Percentiles rank a stretch among this genome's conserved stretches.
phyloP scores from a whole-genome alignment of 495 filamentous ascomycete genomes.

The Trichoderma gamsii region DNA sequence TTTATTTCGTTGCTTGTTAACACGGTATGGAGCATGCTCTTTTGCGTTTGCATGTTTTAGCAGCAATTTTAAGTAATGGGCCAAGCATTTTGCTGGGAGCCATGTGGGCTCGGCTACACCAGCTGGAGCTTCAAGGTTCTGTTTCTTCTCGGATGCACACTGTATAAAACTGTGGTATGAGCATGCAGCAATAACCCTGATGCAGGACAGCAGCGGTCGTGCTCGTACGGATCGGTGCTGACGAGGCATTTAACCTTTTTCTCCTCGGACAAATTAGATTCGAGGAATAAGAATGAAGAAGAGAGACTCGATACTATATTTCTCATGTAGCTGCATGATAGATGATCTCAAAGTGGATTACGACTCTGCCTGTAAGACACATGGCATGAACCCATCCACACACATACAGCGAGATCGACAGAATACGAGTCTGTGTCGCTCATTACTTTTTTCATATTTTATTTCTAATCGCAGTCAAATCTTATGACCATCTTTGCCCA shows the following conservation, averaged over 20 bases:
- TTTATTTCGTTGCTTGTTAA: background rate
- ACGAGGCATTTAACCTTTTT: background rate
- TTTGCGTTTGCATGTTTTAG: background rate
- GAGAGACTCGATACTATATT: background rate
- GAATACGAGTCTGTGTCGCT: constrained; percentile 2
- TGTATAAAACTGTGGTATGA: background rate
- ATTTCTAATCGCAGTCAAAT: background rate
- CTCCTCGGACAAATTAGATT: background rate
- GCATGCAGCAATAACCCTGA: background rate
- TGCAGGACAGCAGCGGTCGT: background rate
- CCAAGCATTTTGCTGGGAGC: background rate
- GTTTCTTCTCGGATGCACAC: background rate
- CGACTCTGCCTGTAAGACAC: background rate
- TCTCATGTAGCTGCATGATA: background rate
- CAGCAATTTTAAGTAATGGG: background rate
- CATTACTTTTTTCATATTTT: background rate
- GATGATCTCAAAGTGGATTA: background rate
- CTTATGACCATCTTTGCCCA: background rate
- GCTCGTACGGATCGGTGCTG: background rate
- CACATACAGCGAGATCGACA: background rate
- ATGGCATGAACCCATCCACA: background rate
- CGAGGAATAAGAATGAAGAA: background rate
- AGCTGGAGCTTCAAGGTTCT: background rate
- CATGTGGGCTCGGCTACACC: background rate
- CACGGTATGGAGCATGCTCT: background rate